phyloP scores from a whole-genome alignment of 208 protist genomes.

The Crithidia brevicula region DNA sequence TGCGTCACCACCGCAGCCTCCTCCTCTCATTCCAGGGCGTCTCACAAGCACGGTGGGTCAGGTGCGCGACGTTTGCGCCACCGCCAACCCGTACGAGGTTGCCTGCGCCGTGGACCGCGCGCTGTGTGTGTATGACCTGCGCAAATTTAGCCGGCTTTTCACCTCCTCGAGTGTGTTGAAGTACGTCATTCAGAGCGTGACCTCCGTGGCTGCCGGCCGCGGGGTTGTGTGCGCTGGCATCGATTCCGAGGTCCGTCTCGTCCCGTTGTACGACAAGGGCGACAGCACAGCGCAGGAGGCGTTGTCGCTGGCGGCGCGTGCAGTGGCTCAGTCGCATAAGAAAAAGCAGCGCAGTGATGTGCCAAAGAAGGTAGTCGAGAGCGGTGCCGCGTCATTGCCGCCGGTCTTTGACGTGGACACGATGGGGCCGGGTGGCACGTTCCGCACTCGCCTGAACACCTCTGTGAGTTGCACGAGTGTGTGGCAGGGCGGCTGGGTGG shows the following conservation, averaged over 20 bases:
- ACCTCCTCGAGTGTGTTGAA: slow-evolving; percentile 78
- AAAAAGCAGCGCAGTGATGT: slow-evolving; percentile 20
- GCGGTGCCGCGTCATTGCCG: background rate
- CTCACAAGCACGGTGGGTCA: slow-evolving; percentile 55
- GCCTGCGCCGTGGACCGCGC: slow-evolving; percentile 66
- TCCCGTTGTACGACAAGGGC: slow-evolving; percentile 34
- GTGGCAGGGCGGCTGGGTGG: slow-evolving; percentile 82
- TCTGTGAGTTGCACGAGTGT: slow-evolving; percentile 60
- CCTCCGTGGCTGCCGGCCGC: slow-evolving; percentile 48
- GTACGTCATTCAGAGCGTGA: slow-evolving; percentile 67
- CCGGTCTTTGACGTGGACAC: slow-evolving; percentile 5
- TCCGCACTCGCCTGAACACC: slow-evolving; percentile 77
- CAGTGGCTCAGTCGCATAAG: slow-evolving; percentile 17
- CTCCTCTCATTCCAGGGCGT: slow-evolving; percentile 50
- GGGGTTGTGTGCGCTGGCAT: slow-evolving; percentile 70
- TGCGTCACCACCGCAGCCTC: background rate
- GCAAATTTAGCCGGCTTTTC: slow-evolving; percentile 72
- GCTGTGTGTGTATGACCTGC: slow-evolving; percentile 74
- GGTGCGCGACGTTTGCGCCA: slow-evolving; percentile 61
- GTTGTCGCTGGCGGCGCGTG: slow-evolving; percentile 24
- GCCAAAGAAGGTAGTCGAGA: background rate
- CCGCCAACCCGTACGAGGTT: slow-evolving; percentile 65
- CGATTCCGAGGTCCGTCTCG: slow-evolving; percentile 63
- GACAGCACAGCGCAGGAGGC: background rate
- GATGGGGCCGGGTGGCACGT: slow-evolving; percentile 45